phyloP scores from a whole-genome alignment of 345 rosid genomes.

The Populus tremula region DNA sequence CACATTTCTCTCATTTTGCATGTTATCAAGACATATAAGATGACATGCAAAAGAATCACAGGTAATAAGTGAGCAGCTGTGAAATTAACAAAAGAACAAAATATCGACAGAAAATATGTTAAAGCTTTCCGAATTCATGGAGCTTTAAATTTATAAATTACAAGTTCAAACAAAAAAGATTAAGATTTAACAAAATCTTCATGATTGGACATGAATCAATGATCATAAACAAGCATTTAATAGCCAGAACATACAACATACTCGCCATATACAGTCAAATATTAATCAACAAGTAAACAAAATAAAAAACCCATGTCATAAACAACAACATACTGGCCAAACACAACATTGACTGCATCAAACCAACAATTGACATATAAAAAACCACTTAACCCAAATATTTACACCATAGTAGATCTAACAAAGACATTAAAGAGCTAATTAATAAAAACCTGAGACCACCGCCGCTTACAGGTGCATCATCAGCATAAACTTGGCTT shows the following conservation, averaged over 20 bases:
- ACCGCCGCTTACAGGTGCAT: conserved; percentile 84
- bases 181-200: background rate
- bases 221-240: background rate
- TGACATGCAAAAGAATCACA: background rate
- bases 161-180: background rate
- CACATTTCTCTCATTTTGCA: background rate
- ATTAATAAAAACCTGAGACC: conserved; percentile 68
- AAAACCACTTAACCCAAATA: no score
- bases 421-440: background rate
- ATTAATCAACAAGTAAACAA: background rate
- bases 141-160: background rate
- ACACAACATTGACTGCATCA: background rate
- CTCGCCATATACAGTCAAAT: background rate
- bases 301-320: background rate
- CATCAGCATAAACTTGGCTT: conserved; percentile 67
- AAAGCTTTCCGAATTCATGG: background rate
- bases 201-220: background rate
- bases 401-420: conserved; percentile 2
- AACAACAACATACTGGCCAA: background rate
- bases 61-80: background rate
- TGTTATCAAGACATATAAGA: background rate
- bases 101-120: background rate
- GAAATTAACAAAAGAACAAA: conserved; percentile 9
- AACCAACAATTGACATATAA: background rate
- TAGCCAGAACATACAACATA: background rate